phyloP scores from a whole-genome alignment of 75 land plant species.

The Adiantum capillusveneris region DNA sequence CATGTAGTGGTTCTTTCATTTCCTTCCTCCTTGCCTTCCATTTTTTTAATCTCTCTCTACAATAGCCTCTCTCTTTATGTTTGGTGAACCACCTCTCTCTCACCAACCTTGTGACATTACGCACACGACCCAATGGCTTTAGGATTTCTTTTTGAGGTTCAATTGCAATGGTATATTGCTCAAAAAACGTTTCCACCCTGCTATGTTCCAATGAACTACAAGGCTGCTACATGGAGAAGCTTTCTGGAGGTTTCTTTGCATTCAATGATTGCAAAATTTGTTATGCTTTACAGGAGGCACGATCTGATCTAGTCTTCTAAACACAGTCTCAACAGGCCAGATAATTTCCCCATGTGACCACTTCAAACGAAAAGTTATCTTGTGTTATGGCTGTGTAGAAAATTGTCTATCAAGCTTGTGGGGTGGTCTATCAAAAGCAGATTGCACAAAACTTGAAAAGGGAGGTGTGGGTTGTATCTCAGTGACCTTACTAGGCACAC shows the following conservation, averaged over 20 bases:
- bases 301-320: conserved; percentile 36
- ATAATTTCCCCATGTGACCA: conserved; percentile 26
- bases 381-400: background rate
- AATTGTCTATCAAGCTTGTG: background rate
- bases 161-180: conserved; percentile 23
- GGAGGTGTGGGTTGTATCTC: background rate
- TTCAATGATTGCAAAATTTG: conserved; percentile 26
- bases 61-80: no score
- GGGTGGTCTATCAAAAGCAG: background rate
- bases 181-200: conserved; percentile 25
- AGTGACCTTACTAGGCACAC: background rate
- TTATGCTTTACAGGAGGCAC: conserved; percentile 36
- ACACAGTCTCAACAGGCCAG: conserved; percentile 14
- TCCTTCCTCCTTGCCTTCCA: no score
- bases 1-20: no score
- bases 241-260: conserved; percentile 18
- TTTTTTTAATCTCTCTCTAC: no score
- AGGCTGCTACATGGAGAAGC: conserved; percentile 15
- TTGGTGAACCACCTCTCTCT: no score
- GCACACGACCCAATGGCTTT: conserved; percentile 31
- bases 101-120: conserved; percentile 21
- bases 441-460: background rate
- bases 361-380: background rate
- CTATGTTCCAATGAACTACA: conserved; percentile 41
- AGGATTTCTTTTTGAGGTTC: conserved; percentile 32